Base-by-base conservation (phyloP, 352 stramenopile genomes). In the Peronospora belbahrii region DNA sequence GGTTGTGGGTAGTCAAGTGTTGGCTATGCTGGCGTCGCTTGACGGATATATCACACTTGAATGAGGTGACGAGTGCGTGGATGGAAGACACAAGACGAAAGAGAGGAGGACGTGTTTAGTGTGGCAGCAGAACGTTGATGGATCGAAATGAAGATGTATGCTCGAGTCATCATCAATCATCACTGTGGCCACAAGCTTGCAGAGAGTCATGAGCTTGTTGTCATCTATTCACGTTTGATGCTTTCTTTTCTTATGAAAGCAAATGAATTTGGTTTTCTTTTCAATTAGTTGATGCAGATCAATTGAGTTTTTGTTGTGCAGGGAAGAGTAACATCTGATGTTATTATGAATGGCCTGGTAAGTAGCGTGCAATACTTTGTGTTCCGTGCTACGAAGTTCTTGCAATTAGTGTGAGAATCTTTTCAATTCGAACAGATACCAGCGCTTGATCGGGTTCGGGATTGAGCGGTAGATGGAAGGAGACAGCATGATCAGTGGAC, bases 321-420 rank as follows among this genome's bases (percentile, higher is more conserved):
- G 4, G 24, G 6, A 3, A 11, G 11, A 28, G 24, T 9, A 9
- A 11, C 6, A 27, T 9, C 24, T 28, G 8, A 28, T 28, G 6
- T 1, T 13, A n/a, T 27, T 27, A 27, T 3, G 52, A 23, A 76
- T 68, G 17, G 62, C 38, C 19, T 61, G 56, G 35, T 76, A 76
- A 31, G 47, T 48, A 6, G 62, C 40, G 2, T 46, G 19, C 17
- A 52, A 25, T 31, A 52, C 24, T 17, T 58, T 30, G 4, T 41
- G 18, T 11, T 56, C 46, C 4, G 37, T 32, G 17, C 41, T 17
- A 27, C 42, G 43, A 11, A 70, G 31, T 19, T 62, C 56, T 6
- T 45, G 58, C 10, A 85, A 56, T 37, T 69, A 80, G 35, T 60
- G 56, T 34, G 70, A 85, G 50, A 83, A 85, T 38, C 63, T 66